Percentiles rank a stretch among this genome's conserved stretches.
Conservation (phyloP, 768 basidiomycete genomes). For the Mycena rosella region DNA sequence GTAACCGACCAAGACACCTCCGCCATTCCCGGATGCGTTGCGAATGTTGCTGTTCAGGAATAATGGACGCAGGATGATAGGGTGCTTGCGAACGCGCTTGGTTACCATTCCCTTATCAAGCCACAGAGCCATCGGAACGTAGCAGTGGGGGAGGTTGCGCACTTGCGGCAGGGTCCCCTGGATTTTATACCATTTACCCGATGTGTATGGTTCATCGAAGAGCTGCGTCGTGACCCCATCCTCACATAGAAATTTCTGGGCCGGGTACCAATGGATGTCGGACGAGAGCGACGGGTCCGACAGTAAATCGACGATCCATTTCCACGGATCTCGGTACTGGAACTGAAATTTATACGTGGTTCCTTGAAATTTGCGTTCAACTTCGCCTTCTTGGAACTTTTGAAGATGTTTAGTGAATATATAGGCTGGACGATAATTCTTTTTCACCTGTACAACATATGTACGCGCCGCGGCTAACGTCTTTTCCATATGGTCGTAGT, state of each 20-base stretch:
- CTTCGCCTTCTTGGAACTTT: slow-evolving; percentile 18
- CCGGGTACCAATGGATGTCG: slow-evolving; percentile 22
- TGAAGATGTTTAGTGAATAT: background rate
- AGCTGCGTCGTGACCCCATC: slow-evolving; percentile 2
- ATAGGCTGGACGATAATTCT: background rate
- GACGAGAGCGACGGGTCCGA: slow-evolving; percentile 27
- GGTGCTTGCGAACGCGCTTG: too few relatives aligned
- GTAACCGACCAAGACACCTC: too few relatives aligned
- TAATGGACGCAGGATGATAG: too few relatives aligned
- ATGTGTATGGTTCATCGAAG: slow-evolving; percentile 32
- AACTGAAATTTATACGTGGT: slow-evolving; percentile 22
- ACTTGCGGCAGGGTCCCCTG: slow-evolving; percentile 17
- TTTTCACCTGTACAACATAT: slow-evolving; percentile 19
- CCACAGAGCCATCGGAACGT: slow-evolving; percentile 1
- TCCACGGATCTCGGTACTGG: slow-evolving; percentile 32
- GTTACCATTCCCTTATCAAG: slow-evolving; percentile 24
- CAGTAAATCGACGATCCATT: slow-evolving; percentile 34
- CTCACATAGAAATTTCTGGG: slow-evolving; percentile 22
- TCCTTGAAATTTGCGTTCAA: slow-evolving; percentile 23
- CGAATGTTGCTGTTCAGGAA: too few relatives aligned
- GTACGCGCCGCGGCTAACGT: slow-evolving; percentile 17
- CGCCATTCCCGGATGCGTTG: too few relatives aligned
- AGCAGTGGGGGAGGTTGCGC: too few relatives aligned
- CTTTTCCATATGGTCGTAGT: slow-evolving; percentile 6
- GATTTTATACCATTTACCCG: slow-evolving; percentile 29